Evolutionary conservation across 1,284 basidiomycete species (phyloP).

Genomic region (Schizophyllum commune): DNA sequence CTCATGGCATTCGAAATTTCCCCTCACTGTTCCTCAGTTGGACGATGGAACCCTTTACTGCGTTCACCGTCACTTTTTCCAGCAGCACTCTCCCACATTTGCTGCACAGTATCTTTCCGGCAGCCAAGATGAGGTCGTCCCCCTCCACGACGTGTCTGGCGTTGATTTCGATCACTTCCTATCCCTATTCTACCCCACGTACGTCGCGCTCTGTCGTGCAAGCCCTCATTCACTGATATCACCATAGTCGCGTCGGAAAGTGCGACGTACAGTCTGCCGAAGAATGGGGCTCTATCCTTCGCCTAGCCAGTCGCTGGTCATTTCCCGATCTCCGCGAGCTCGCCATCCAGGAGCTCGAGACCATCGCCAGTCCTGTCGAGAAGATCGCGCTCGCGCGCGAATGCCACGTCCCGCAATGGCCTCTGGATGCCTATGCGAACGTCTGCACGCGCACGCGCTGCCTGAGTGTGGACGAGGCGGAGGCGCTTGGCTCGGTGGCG

Average conservation of each 20-base stretch:
- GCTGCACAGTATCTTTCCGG: conserved; percentile 8
- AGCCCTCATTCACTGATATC: neutral
- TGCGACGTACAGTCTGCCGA: conserved; percentile 14
- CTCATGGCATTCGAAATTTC: neutral
- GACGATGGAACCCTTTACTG: conserved; percentile 19
- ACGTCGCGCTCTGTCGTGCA: neutral
- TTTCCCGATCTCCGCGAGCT: conserved; percentile 33
- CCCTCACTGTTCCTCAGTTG: neutral
- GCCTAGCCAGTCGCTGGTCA: conserved; percentile 31
- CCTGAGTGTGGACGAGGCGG: neutral
- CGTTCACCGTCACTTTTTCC: conserved; percentile 24
- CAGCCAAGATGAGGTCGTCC: conserved; percentile 9
- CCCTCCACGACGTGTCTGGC: conserved; percentile 11
- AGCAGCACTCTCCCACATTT: conserved; percentile 24
- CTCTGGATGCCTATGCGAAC: neutral
- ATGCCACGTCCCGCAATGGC: neutral
- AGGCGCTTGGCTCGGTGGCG: neutral
- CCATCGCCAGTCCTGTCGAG: conserved; percentile 26
- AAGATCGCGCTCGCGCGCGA: conserved; percentile 25
- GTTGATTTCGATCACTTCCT: conserved; percentile 25
- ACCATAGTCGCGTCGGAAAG: conserved; percentile 10
- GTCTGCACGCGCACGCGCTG: neutral
- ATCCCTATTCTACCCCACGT: conserved; percentile 24
- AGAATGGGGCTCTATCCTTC: conserved; percentile 34
- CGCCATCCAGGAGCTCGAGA: conserved; percentile 30